These are phyloP conservation scores for Aspergillus costaricaensis DNA, from an alignment of 2,329 filamentous ascomycete species.

Conservation along the genomic window DNA sequence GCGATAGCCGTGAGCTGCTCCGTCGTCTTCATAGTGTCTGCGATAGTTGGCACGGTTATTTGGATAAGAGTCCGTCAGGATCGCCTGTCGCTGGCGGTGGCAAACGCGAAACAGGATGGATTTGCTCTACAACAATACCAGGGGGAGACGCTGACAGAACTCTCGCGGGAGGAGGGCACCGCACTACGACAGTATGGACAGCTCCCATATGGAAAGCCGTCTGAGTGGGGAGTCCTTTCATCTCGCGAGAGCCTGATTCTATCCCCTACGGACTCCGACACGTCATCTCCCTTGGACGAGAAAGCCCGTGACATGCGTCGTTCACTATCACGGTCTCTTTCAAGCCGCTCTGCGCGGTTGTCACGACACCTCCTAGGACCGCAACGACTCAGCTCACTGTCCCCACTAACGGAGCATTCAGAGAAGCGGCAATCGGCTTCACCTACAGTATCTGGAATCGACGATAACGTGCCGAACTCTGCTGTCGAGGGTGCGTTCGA, in stretches of 20 bases:
- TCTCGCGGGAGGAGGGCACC: slow-evolving; percentile 36
- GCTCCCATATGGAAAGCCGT: slow-evolving; percentile 36
- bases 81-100: slow-evolving; percentile 30
- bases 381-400: slow-evolving; percentile 33
- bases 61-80: slow-evolving; percentile 41
- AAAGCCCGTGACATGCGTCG: slow-evolving; percentile 35
- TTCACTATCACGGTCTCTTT: slow-evolving; percentile 36
- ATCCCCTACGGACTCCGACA: slow-evolving; percentile 24
- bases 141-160: slow-evolving; percentile 33
- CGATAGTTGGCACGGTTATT: slow-evolving; percentile 35
- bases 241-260: slow-evolving; percentile 35
- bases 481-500: slow-evolving; percentile 39
- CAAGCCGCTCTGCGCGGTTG: slow-evolving; percentile 31
- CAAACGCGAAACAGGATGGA: slow-evolving; percentile 25
- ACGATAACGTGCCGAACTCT: slow-evolving; percentile 35
- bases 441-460: slow-evolving; percentile 22
- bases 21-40: slow-evolving; percentile 35
- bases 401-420: slow-evolving; percentile 33
- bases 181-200: slow-evolving; percentile 36
- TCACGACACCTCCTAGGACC: slow-evolving; percentile 31
- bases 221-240: slow-evolving; percentile 38
- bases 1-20: slow-evolving; percentile 39
- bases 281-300: slow-evolving; percentile 26
- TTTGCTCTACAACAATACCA: slow-evolving; percentile 25
- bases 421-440: slow-evolving; percentile 23